phyloP scores from a whole-genome alignment of 208 protist species.

The Wallacemonas collosoma region DNA sequence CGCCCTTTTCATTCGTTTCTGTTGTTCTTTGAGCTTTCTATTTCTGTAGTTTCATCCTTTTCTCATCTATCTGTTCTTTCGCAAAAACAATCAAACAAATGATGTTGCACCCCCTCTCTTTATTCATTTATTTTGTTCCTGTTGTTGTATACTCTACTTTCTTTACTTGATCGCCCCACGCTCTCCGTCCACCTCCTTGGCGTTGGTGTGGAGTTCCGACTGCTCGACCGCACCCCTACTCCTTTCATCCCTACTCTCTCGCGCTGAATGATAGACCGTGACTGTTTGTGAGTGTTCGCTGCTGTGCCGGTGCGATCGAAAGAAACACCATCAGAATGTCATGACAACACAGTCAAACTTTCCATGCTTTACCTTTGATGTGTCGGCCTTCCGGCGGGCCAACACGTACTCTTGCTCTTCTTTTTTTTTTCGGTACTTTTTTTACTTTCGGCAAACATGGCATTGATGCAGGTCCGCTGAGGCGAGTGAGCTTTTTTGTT shows the following conservation, averaged over 20 bases:
- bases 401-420: conserved; percentile 5
- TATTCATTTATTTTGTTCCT: background rate
- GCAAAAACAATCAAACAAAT: too few relatives aligned
- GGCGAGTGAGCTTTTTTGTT: too few relatives aligned
- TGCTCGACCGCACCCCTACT: background rate
- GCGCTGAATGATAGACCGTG: too few relatives aligned
- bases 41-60: conserved; percentile 8
- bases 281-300: too few relatives aligned
- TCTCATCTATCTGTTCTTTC: conserved; percentile 7
- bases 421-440: conserved; percentile 20
- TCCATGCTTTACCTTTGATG: too few relatives aligned
- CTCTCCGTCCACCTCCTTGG: too few relatives aligned
- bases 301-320: background rate
- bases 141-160: conserved; percentile 12
- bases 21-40: background rate
- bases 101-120: background rate
- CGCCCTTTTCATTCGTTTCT: background rate
- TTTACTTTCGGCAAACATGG: background rate
- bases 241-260: background rate
- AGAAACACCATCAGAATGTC: background rate
- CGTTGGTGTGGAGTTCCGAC: too few relatives aligned
- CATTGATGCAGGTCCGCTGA: too few relatives aligned
- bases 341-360: background rate
- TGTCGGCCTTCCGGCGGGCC: too few relatives aligned
- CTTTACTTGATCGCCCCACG: background rate